A percentile compares a stretch with the other conserved stretches of the same genome.
Conservation (phyloP, 2,329 filamentous ascomycete species). For the Eutypa lata region DNA sequence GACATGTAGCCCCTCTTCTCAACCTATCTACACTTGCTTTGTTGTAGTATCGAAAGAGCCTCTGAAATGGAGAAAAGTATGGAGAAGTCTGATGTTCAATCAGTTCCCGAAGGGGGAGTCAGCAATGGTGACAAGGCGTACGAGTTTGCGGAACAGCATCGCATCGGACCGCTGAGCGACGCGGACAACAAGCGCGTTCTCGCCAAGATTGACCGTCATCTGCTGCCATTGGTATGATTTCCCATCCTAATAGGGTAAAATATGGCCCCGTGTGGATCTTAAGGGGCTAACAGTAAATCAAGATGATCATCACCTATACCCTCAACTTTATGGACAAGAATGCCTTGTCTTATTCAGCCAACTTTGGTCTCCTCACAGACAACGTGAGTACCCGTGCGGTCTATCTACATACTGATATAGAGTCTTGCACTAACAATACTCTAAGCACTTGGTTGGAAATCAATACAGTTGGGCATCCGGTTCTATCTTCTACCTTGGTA, state of each 20-base stretch:
- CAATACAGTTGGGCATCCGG: conserved; percentile 4
- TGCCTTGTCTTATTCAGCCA: conserved; percentile 18
- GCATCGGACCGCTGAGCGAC: conserved; percentile 8
- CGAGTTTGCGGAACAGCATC: conserved; percentile 16
- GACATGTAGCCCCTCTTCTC: too few relatives aligned
- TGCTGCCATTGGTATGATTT: conserved; percentile 17
- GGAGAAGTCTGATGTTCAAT: conserved; percentile 3
- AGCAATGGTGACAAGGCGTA: conserved; percentile 16
- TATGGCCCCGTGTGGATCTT: too few relatives aligned
- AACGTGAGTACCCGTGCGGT: conserved; percentile 8
- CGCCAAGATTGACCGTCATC: conserved; percentile 19
- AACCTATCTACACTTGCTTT: too few relatives aligned
- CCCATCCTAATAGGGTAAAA: too few relatives aligned
- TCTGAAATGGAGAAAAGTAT: conserved; percentile 10
- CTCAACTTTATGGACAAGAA: conserved; percentile 28
- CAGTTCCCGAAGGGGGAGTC: conserved; percentile 7
- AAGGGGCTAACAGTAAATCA: too few relatives aligned
- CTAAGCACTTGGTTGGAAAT: conserved; percentile 8
- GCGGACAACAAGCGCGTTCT: conserved; percentile 20
- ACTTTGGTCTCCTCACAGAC: conserved; percentile 17
- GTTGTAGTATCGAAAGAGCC: too few relatives aligned
- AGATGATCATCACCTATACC: conserved; percentile 23
- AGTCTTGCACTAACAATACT: too few relatives aligned
- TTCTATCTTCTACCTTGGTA: too few relatives aligned
- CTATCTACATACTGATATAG: too few relatives aligned